Evolutionary conservation across 306 rosid species (phyloP), one percentile per base, ranked within the genome.

Genomic region (Lathyrus aphaca): DNA sequence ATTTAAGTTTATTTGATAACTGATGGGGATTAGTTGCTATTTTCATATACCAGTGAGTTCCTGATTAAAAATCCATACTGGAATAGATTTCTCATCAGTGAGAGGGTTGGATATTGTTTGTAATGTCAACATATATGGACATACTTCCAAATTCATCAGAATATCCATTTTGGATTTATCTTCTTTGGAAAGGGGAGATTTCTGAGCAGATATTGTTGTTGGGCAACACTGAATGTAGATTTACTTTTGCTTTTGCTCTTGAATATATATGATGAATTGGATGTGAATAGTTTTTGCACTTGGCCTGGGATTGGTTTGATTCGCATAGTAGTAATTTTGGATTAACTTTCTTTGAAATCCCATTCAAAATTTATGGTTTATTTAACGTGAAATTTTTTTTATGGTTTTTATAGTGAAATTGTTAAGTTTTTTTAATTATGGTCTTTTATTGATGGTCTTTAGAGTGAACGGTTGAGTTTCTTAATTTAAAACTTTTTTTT

Each of bases 31-130:
- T 68, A 2, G 35, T 30, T 42, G 21, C 4, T 46, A 12, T 56
- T 51, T 73, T 51, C 45, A 38, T 49, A 21, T 69, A 66, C 58
- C 60, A 69, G 71, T 67, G 74, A 68, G 32, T 66, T 59, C 65
- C 59, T 40, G 64, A 59, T 73, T 42, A 38, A 23, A 60, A 32
- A 53, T 61, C 46, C 74, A 73, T 16, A 65, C 44, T 12, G 43
- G 25, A 48, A 50, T 64, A 29, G 29, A 64, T 77, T 35, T 35
- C 39, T 35, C 63, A 45, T 27, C 39, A 25, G 39, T 14, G 46
- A 56, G 54, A 58, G 40, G 42, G 44, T 66, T 66, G 58, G 58
- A 39, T 66, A 40, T 46, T 57, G 78, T 49, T 66, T 65, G 45
- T 56, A 55, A 67, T 57, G 46, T 45, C 54, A 66, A 35, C 30